Percentiles rank a stretch among this genome's conserved stretches.
phyloP scores from a whole-genome alignment of 179 eudicot species.

The Spinacia oleracea region DNA sequence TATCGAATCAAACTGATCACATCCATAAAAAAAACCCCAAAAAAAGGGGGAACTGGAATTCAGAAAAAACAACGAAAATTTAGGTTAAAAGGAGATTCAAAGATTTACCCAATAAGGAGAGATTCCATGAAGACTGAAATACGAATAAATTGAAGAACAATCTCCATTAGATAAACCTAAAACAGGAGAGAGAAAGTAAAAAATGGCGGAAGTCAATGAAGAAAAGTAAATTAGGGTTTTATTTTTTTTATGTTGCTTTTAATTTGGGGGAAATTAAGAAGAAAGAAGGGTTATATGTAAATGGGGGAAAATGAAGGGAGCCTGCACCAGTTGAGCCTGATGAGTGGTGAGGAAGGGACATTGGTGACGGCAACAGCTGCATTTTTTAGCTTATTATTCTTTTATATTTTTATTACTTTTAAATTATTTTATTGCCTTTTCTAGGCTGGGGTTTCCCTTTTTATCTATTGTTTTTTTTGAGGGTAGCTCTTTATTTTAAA shows the following conservation, averaged over 20 bases:
- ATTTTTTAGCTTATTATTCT: background rate
- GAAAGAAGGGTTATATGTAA: background rate
- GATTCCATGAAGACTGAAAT: slow-evolving; percentile 17
- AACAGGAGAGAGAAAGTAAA: background rate
- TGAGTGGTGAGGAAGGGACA: slow-evolving; percentile 8
- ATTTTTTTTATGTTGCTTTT: background rate
- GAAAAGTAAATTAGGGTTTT: background rate
- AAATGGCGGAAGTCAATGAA: slow-evolving; percentile 5
- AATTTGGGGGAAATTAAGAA: background rate
- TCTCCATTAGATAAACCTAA: background rate
- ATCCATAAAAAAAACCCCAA: slow-evolving; percentile 31
- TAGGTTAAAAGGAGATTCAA: slow-evolving; percentile 5
- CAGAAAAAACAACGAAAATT: background rate
- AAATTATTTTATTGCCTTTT: background rate
- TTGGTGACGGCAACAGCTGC: slow-evolving; percentile 35
- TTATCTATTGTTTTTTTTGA: background rate
- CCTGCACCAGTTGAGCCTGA: slow-evolving; percentile 39
- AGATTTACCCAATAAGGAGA: slow-evolving; percentile 22
- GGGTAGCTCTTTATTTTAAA: background rate
- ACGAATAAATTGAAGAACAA: background rate
- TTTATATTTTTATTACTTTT: too few relatives aligned
- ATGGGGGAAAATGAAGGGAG: background rate
- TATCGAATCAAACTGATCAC: slow-evolving; percentile 43
- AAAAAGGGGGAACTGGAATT: background rate
- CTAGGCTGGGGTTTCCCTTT: background rate